Base-by-base conservation (phyloP, 2,329 filamentous ascomycete species). In the Dryadomyces sulphureus region DNA sequence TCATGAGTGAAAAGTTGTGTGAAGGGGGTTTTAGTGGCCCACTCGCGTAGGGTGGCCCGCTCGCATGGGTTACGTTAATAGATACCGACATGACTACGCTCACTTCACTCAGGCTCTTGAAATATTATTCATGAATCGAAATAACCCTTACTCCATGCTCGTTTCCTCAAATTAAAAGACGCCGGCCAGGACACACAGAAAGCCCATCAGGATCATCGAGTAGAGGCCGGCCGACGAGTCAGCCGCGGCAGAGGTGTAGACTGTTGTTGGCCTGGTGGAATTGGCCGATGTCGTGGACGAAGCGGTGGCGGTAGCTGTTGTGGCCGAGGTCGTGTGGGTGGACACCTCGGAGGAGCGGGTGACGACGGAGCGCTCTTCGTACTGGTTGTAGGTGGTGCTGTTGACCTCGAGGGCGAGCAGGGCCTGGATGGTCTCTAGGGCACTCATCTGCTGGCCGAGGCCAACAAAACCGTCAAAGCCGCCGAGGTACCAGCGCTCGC, bases 401-500 rank as follows among this genome's bases (percentile, higher is more conserved):
- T 27, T 32, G 6, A 17, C 19, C 7, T 48, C 62, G 42, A 52
- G 47, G 35, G 21, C 8, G 16, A 83, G 60, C 3, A 80, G 62
- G 3, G 75, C 75, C 56, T 81, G 77, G 16, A 82, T 65, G 1
- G 69, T 67, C 61, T 81, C 78, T 43, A 82, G 66, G 1, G 76
- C 79, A 46, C 69, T 73, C 74, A 82, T 77, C 56, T 81, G 70
- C 59, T 79, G 73, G 5, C 79, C 79, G 6, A 81, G 64, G 2
- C 77, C 76, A 0, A 63, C 57, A 21, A 59, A 63, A 34, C 67
- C 69, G 54, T 82, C 78, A 50, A 67, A 79, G 1, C 65, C 70
- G 35, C 68, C 69, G 1, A 65, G 62, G 49, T 77, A 79, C 79
- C 79, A 83, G 56, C 69, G 72, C 55, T 73, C 64, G n/a, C 78